phyloP scores from a whole-genome alignment of 768 basidiomycete species.

The Mycena galopus region DNA sequence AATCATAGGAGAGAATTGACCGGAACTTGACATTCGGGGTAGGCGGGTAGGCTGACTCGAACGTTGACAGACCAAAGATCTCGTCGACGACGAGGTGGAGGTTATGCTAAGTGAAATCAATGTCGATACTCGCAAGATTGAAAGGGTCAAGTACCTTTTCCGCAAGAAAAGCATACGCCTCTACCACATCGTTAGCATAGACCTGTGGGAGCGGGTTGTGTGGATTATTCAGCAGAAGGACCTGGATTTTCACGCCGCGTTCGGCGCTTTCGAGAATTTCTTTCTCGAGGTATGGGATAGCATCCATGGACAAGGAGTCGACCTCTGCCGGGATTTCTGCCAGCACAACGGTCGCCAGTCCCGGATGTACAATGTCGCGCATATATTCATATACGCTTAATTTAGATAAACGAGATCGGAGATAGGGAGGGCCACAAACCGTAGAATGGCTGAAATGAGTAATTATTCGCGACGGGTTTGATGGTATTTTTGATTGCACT shows the following conservation, averaged over 20 bases:
- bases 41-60: constrained; percentile 37
- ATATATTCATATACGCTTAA: constrained; percentile 24
- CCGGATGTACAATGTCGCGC: constrained; percentile 32
- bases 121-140: not conserved
- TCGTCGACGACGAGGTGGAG: constrained; percentile 47
- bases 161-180: constrained; percentile 36
- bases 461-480: not conserved
- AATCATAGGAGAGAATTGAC: constrained; percentile 40
- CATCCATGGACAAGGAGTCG: constrained; percentile 29
- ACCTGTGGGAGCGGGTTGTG: constrained; percentile 46
- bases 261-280: constrained; percentile 30
- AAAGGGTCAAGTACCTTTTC: constrained; percentile 23
- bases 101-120: constrained; percentile 37
- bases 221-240: constrained; percentile 46
- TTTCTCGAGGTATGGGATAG: constrained; percentile 37
- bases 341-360: constrained; percentile 14
- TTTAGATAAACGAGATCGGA: not conserved
- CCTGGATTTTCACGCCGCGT: constrained; percentile 37
- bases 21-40: constrained; percentile 33
- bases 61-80: constrained; percentile 45
- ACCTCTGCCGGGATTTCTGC: constrained; percentile 17
- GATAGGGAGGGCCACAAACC: not conserved
- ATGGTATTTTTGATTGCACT: not conserved
- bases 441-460: constrained; percentile 25
- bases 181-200: constrained; percentile 38